A percentile compares a stretch with the other conserved stretches of the same genome.
These are phyloP conservation scores for Cylindrotheca fusiformis DNA, from an alignment of 108 stramenopile genomes.

Conservation along the genomic window DNA sequence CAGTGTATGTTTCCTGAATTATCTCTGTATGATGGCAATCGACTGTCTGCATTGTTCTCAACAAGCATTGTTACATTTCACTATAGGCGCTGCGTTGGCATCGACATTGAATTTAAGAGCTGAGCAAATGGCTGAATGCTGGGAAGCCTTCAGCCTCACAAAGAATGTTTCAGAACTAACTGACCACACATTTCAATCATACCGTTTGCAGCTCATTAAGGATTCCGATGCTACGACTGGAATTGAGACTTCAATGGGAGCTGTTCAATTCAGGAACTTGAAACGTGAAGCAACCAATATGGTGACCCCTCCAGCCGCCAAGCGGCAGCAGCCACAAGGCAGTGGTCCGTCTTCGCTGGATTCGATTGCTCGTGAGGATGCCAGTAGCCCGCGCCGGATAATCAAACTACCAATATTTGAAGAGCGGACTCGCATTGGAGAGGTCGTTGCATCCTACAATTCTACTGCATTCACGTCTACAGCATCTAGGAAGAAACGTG, in stretches of 20 bases:
- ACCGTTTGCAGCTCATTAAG: conserved; percentile 42
- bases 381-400: not conserved
- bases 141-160: conserved; percentile 77
- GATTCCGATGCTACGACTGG: conserved; percentile 14
- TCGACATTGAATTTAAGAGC: conserved; percentile 42
- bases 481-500: not conserved
- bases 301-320: conserved; percentile 47
- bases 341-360: conserved; percentile 9
- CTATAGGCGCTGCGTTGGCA: conserved; percentile 49
- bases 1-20: conserved; percentile 35
- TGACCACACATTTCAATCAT: conserved; percentile 50
- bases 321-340: conserved; percentile 19
- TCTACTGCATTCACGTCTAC: conserved; percentile 6
- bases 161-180: conserved; percentile 45
- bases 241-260: conserved; percentile 9
- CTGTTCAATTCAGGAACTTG: conserved; percentile 7
- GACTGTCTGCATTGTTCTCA: not conserved
- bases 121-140: conserved; percentile 54
- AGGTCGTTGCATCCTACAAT: conserved; percentile 43
- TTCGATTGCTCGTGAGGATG: conserved; percentile 5
- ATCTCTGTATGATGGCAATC: not conserved
- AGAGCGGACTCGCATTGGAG: conserved; percentile 47
- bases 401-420: conserved; percentile 38
- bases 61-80: not conserved
- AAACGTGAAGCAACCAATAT: conserved; percentile 20